phyloP scores from a whole-genome alignment of 2,329 filamentous ascomycete species.

The Stemphylium beticola region DNA sequence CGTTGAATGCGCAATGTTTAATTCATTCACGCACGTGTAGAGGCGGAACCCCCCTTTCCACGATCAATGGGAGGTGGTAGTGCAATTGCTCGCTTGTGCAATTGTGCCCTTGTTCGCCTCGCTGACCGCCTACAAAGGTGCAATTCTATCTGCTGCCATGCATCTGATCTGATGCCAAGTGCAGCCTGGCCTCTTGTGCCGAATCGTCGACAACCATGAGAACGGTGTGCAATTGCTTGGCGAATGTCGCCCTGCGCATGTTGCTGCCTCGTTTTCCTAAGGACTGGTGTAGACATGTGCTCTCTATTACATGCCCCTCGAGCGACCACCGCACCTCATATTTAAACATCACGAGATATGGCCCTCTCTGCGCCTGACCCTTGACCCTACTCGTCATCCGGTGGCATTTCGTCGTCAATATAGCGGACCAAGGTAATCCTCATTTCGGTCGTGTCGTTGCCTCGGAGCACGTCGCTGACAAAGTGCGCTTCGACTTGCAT shows the following conservation, averaged over 20 bases:
- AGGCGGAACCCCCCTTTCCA: not conserved
- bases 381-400: conserved; percentile 81
- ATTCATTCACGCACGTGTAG: conserved; percentile 1
- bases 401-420: conserved; percentile 96
- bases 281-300: not conserved
- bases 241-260: not conserved
- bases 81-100: conserved; percentile 17
- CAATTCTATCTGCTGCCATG: conserved; percentile 9
- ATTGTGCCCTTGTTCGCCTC: conserved; percentile 6
- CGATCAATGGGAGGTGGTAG: conserved; percentile 1
- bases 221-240: conserved; percentile 3
- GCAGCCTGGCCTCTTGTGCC: not conserved
- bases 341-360: not conserved
- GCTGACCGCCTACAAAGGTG: conserved; percentile 5
- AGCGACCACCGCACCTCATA: not conserved
- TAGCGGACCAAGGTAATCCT: conserved; percentile 88
- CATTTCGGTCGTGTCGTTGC: conserved; percentile 98
- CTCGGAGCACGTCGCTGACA: conserved; percentile 88
- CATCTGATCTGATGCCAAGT: not conserved
- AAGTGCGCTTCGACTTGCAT: conserved; percentile 99
- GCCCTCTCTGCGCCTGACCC: not conserved
- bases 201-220: not conserved
- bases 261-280: not conserved
- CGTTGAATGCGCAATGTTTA: not conserved
- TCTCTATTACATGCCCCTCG: not conserved